These are phyloP conservation scores for Aspergillus novoparasiticus DNA, from an alignment of 2,329 filamentous ascomycete genomes.

Conservation along the genomic window DNA sequence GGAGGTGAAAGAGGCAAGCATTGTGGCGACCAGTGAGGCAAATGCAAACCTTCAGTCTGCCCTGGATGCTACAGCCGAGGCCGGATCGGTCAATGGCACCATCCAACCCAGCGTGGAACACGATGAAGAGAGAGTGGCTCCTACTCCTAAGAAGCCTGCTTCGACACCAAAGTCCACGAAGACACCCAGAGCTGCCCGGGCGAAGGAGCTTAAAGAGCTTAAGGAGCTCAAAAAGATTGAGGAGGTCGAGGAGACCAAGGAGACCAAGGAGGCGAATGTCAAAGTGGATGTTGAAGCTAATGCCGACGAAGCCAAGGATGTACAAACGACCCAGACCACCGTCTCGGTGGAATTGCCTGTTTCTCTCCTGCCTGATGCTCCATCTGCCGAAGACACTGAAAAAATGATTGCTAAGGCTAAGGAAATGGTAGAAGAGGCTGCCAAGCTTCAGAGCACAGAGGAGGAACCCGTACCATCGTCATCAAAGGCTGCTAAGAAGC, in stretches of 20 bases:
- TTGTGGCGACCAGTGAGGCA: slow-evolving; percentile 51
- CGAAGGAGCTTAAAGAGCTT: slow-evolving; percentile 28
- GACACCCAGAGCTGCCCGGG: slow-evolving; percentile 21
- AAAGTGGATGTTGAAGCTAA: slow-evolving; percentile 72
- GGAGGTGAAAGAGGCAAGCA: slow-evolving; percentile 50
- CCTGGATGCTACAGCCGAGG: slow-evolving; percentile 46
- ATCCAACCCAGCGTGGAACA: slow-evolving; percentile 31
- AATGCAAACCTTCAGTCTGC: slow-evolving; percentile 52
- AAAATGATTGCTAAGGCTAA: slow-evolving; percentile 85
- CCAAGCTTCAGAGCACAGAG: slow-evolving; percentile 49
- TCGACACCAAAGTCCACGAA: slow-evolving; percentile 24
- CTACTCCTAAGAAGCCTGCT: slow-evolving; percentile 27
- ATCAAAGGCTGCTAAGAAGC: slow-evolving; percentile 58
- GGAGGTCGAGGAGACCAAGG: slow-evolving; percentile 15
- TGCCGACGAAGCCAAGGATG: slow-evolving; percentile 55
- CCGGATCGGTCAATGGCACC: slow-evolving; percentile 26
- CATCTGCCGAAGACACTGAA: slow-evolving; percentile 74
- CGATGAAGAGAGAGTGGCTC: slow-evolving; percentile 29
- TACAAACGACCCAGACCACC: slow-evolving; percentile 70
- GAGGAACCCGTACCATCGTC: slow-evolving; percentile 38
- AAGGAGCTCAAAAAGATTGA: slow-evolving; percentile 32
- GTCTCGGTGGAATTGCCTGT: slow-evolving; percentile 77
- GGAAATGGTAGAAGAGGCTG: slow-evolving; percentile 79
- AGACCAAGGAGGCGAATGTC: slow-evolving; percentile 53
- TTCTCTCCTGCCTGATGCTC: slow-evolving; percentile 64